phyloP scores from a whole-genome alignment of 1,284 basidiomycete species.

The Ceratobasidium sp. region DNA sequence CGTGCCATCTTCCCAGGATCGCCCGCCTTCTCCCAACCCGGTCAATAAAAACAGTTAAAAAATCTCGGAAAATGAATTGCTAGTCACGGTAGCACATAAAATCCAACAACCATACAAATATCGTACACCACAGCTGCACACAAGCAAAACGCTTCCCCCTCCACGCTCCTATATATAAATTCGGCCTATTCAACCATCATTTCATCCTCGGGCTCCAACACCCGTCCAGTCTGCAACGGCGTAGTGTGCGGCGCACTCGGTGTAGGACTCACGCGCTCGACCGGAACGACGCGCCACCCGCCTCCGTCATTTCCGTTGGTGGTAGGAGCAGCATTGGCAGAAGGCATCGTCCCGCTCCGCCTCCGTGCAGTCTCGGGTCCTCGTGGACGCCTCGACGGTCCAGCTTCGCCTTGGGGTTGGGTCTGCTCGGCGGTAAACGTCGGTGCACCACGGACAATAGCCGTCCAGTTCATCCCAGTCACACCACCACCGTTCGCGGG shows the following conservation, averaged over 20 bases:
- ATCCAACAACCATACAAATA: slow-evolving; percentile 21
- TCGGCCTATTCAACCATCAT: slow-evolving; percentile 9
- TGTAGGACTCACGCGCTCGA: slow-evolving; percentile 12
- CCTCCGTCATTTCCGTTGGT: background rate
- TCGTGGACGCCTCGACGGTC: slow-evolving; percentile 25
- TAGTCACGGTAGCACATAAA: slow-evolving; percentile 28
- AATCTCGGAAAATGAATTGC: slow-evolving; percentile 29
- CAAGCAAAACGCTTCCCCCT: background rate
- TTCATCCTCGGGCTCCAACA: slow-evolving; percentile 25
- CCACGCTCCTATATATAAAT: background rate
- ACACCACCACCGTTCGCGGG: background rate
- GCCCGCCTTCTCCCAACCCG: too few species aligned
- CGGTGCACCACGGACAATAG: background rate
- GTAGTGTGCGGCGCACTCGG: slow-evolving; percentile 40
- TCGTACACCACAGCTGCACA: background rate
- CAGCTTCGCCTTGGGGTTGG: slow-evolving; percentile 12
- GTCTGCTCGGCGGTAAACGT: background rate
- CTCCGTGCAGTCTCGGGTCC: slow-evolving; percentile 23
- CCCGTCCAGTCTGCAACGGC: background rate
- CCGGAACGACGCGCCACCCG: slow-evolving; percentile 20
- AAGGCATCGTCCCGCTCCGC: slow-evolving; percentile 28
- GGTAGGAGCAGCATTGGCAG: background rate
- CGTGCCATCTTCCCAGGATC: too few species aligned
- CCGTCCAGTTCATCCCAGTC: slow-evolving; percentile 2
- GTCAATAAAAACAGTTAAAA: too few species aligned